Percentiles rank a stretch among this genome's conserved stretches.
phyloP scores from a whole-genome alignment of 2,329 filamentous ascomycete genomes.

The Pyrenophora seminiperda region DNA sequence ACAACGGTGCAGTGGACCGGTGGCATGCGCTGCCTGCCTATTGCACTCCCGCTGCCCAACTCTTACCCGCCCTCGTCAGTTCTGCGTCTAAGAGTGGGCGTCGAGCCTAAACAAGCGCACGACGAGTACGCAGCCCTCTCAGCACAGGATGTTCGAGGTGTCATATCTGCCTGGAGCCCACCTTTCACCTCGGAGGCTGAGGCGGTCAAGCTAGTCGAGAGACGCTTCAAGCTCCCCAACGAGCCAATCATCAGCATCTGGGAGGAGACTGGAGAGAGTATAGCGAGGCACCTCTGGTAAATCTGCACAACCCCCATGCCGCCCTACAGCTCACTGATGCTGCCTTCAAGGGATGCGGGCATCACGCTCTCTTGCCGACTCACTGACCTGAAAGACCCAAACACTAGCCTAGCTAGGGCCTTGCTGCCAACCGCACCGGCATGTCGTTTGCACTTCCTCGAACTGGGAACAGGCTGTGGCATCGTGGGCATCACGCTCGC shows the following conservation, averaged over 20 bases:
- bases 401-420: constrained; percentile 4
- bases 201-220: constrained; percentile 60
- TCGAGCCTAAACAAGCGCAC: constrained; percentile 29
- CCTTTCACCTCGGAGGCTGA: constrained; percentile 50
- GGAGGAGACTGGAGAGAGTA: constrained; percentile 75
- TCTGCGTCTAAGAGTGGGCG: constrained; percentile 50
- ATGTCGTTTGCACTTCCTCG: constrained; percentile 55
- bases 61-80: constrained; percentile 45
- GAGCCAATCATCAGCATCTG: constrained; percentile 58
- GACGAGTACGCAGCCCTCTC: constrained; percentile 39
- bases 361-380: constrained; percentile 62
- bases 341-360: constrained; percentile 59
- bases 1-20: constrained; percentile 53
- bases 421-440: constrained; percentile 1
- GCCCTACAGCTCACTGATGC: constrained; percentile 1
- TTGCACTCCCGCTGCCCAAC: constrained; percentile 51
- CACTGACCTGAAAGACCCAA: constrained; percentile 48
- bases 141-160: constrained; percentile 46
- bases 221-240: constrained; percentile 56
- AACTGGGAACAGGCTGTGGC: constrained; percentile 71
- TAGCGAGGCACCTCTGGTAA: constrained; percentile 73
- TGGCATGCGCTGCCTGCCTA: constrained; percentile 52
- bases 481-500: constrained; percentile 68
- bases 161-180: constrained; percentile 64
- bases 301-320: neutral